Evolutionary conservation across 2,329 filamentous ascomycete genomes (phyloP), one percentile per base, ranked within the genome.

Genomic region (Fusarium clavum): DNA sequence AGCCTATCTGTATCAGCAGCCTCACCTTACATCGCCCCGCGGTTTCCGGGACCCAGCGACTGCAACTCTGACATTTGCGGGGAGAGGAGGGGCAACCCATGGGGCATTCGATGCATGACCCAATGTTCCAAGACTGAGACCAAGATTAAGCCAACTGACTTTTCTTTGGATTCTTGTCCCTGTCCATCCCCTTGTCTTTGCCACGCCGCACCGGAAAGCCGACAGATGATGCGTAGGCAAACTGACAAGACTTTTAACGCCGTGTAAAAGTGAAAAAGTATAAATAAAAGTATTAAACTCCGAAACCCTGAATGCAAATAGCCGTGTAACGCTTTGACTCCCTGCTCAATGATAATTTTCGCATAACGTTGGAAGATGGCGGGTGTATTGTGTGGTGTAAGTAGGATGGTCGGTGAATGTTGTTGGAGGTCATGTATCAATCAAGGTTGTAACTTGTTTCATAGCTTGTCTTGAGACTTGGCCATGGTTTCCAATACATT

Each of bases 401-500:
- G 34, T 38, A 38, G n/a, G 49, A 20, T 49, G 46, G 29, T 43
- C 48, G 18, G 18, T 18, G 16, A 25, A n/a, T 41, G 12, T 22
- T 52, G 13, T 29, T 38, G 8, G 24, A 29, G 18, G 49, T 29
- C 9, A 27, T 41, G 25, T 43, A 43, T 43, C 24, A 40, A 8
- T 20, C 45, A 29, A 12, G n/a, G 18, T 7, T 29, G 45, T 47
- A 27, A 38, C 12, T n/a, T 41, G 6, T 27, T 40, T 57, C 73
- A 74, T 69, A 62, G 61, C 58, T 64, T 59, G 45, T 73, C 51
- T 45, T 70, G 64, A 46, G 73, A 62, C 29, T 73, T 64, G 61
- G 73, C 71, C 77, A 91, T 84, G 68, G 85, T 86, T 69, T 82
- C 81, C 47, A 83, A 75, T n/a, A 91, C 89, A 70, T 84, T 84